A percentile compares a stretch with the other conserved stretches of the same genome.
phyloP scores from a whole-genome alignment of 2,329 filamentous ascomycete species.

The Diaporthe nobilis region DNA sequence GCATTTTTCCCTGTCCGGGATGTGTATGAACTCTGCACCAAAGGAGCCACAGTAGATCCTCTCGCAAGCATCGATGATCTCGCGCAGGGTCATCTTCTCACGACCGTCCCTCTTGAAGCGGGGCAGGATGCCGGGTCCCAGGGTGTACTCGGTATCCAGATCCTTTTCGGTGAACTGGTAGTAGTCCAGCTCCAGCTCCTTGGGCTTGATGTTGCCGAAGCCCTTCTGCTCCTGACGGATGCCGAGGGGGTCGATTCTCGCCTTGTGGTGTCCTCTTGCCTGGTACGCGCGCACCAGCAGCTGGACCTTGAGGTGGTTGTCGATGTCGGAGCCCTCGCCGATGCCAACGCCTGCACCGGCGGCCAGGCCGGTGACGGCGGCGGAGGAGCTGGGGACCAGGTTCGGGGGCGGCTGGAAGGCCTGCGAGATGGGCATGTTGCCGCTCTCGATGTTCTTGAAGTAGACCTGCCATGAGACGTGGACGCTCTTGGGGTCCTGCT shows the following conservation, averaged over 20 bases:
- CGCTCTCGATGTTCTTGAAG: constrained; percentile 99
- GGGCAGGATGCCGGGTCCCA: constrained; percentile 95
- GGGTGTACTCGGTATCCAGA: constrained; percentile 89
- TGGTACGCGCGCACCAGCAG: constrained; percentile 97
- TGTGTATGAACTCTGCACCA: constrained; percentile 98
- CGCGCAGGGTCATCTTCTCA: constrained; percentile 96
- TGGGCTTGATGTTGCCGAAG: constrained; percentile 89
- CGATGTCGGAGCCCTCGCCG: constrained; percentile 83
- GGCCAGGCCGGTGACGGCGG: constrained; percentile 81
- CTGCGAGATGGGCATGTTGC: constrained; percentile 97
- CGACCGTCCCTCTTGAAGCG: constrained; percentile 90
- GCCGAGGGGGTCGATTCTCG: constrained; percentile 94
- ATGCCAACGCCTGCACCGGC: constrained; percentile 77
- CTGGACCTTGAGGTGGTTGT: constrained; percentile 98
- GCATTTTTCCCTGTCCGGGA: constrained; percentile 96
- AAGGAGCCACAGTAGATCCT: constrained; percentile 98
- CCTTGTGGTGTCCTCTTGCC: constrained; percentile 97
- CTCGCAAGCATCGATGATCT: constrained; percentile 95
- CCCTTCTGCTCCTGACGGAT: constrained; percentile 89
- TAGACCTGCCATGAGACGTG: constrained; percentile 99
- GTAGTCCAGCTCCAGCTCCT: constrained; percentile 92
- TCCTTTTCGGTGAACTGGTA: constrained; percentile 97
- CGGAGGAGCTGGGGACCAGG: constrained; percentile 85
- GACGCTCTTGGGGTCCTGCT: constrained; percentile 90
- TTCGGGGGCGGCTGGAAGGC: constrained; percentile 97